Evolutionary conservation across 176 grass and related monocot genomes (phyloP), one percentile per base, ranked within the genome.

Genomic region (Oryza brachyantha): DNA sequence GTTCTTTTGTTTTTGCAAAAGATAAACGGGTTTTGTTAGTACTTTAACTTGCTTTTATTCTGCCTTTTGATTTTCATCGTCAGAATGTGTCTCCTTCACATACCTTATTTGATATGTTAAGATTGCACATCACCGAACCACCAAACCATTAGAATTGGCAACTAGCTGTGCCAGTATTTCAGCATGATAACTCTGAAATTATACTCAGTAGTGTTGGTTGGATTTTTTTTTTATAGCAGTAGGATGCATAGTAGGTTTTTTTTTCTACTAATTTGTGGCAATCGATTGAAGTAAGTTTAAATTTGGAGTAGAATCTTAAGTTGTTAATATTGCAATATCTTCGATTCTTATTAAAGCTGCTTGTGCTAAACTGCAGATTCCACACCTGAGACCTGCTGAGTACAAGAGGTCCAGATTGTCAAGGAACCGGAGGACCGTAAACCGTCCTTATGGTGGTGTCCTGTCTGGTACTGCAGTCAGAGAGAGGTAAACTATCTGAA

Each of bases 361-460:
- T 7, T 62, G 26, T 29, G 57, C 24, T 28, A 26, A 76, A 61
- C 16, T 62, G 57, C 36, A 76, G 73, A 76, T 76, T 42, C 73
- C 73, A 21, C 73, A 76, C 57, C 57, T 76, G 57, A 76, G 73
- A 41, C 73, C 73, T 62, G 59, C 73, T 62, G 73, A 76, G 57
- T 76, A 76, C 73, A 76, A 76, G 57, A 76, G 73, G 37, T 76
- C 73, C 73, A 62, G 73, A 76, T 76, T 76, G 57, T 62, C 73
- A 3, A 76, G 91, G 81, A 93, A 86, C 79, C 50, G 82, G 38
- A 93, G 91, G 82, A 88, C 91, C 40, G 91, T 93, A 32, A 90
- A 90, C 65, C 88, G 88, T 83, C 88, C 88, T 4, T 93, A 93
- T 68, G 91, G 88, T 76, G 91, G 91, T 27, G 91, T 93, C 75